A percentile compares a stretch with the other conserved stretches of the same genome.
These are phyloP conservation scores for Aspergillus sclerotiicarbonarius DNA, from an alignment of 495 filamentous ascomycete genomes.

Conservation along the genomic window DNA sequence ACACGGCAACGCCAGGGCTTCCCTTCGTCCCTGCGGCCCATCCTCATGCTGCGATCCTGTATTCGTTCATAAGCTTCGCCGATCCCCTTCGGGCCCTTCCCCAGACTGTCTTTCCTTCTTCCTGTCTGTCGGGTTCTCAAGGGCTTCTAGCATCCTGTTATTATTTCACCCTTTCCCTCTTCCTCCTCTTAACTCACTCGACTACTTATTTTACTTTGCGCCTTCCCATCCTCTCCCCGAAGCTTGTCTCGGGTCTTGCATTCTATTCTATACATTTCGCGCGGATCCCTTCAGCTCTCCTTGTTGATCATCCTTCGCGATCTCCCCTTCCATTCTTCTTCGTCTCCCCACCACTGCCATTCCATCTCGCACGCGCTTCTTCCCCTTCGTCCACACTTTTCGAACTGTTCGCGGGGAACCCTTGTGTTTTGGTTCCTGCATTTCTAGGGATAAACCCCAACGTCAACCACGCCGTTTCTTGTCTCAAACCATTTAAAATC, in stretches of 20 bases:
- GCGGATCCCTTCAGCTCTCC: constrained; percentile 8
- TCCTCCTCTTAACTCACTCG: constrained; percentile 14
- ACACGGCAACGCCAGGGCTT: constrained; percentile 31
- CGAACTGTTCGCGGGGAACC: constrained; percentile 1
- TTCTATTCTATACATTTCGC: constrained; percentile 7
- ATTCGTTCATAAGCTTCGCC: constrained; percentile 71
- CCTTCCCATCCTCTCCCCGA: background rate
- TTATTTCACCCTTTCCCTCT: background rate
- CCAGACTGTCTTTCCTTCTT: constrained; percentile 41
- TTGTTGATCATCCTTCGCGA: constrained; percentile 1
- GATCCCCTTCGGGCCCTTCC: constrained; percentile 60
- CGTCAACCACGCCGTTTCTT: constrained; percentile 10
- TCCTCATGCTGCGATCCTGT: constrained; percentile 34
- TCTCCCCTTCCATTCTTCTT: constrained; percentile 1
- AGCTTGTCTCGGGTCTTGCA: constrained; percentile 2
- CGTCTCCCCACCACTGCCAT: background rate
- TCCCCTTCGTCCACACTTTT: background rate
- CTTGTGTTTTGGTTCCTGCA: constrained; percentile 13
- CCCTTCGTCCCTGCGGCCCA: constrained; percentile 27
- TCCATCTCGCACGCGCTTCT: background rate
- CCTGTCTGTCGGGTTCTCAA: constrained; percentile 33
- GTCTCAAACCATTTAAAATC: constrained; percentile 1
- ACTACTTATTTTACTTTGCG: constrained; percentile 4
- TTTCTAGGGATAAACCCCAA: constrained; percentile 20
- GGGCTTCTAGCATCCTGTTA: constrained; percentile 14